These are phyloP conservation scores for Vaccinium macrocarpon DNA, from an alignment of 148 eudicot species.

Conservation along the genomic window DNA sequence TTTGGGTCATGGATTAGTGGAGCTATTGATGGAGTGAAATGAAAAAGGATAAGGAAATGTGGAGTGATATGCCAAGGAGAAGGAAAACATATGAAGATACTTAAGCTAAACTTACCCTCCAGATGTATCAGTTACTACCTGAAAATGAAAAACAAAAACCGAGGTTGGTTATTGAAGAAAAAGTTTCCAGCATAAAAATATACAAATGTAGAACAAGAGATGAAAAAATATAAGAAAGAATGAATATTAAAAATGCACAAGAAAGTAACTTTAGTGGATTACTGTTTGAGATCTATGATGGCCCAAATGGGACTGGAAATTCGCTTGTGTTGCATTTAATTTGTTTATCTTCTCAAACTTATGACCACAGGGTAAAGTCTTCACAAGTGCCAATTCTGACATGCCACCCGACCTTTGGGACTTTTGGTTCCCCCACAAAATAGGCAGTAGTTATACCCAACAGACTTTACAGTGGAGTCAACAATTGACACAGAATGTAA, in stretches of 20 bases:
- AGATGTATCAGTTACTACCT: slow-evolving; percentile 88
- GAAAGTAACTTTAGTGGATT: background rate
- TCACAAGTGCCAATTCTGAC: background rate
- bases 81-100: background rate
- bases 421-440: background rate
- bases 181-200: background rate
- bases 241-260: background rate
- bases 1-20: background rate
- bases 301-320: background rate
- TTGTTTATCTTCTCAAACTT: background rate
- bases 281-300: background rate
- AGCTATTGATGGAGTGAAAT: background rate
- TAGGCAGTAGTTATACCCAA: background rate
- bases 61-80: background rate
- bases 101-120: slow-evolving; percentile 70
- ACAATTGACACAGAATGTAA: too few relatives aligned
- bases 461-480: background rate
- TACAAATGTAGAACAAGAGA: background rate
- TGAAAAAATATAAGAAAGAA: background rate
- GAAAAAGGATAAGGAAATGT: background rate
- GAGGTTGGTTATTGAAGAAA: background rate
- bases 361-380: background rate
- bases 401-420: background rate
- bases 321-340: background rate
- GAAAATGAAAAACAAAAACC: slow-evolving; percentile 23